phyloP scores from a whole-genome alignment of 2,329 filamentous ascomycete species.

The Cytospora schulzeri region DNA sequence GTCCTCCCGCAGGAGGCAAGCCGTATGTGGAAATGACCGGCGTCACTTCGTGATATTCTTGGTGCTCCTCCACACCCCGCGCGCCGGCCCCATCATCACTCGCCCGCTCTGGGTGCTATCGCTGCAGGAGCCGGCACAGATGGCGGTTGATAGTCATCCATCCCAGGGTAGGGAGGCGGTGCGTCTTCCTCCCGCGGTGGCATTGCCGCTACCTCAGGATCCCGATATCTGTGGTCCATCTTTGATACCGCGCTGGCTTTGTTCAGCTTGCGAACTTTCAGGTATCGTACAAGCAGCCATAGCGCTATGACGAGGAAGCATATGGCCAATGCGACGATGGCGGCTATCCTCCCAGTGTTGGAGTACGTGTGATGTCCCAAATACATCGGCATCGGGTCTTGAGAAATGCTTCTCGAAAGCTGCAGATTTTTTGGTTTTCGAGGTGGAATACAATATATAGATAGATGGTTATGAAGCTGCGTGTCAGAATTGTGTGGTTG shows the following conservation, averaged over 20 bases:
- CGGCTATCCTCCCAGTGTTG: no score
- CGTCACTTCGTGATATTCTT: no score
- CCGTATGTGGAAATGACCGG: no score
- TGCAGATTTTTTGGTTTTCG: not conserved
- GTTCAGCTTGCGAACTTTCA: not conserved
- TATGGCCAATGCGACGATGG: not conserved
- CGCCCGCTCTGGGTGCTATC: not conserved
- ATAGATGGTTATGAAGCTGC: no score
- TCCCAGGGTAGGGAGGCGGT: not conserved
- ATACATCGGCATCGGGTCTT: not conserved
- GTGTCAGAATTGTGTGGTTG: not conserved
- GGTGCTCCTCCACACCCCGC: not conserved
- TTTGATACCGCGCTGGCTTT: not conserved
- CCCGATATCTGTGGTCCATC: no score
- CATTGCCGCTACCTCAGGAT: not conserved
- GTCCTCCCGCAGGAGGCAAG: not conserved
- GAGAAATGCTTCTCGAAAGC: not conserved
- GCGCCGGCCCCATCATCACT: not conserved
- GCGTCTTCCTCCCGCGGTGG: not conserved
- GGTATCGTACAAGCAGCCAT: not conserved
- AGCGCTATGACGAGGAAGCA: not conserved
- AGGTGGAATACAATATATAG: no score
- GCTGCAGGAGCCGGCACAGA: not conserved
- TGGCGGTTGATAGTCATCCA: not conserved
- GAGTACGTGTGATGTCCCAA: no score